Evolutionary conservation across 2,329 filamentous ascomycete genomes (phyloP), one percentile per base, ranked within the genome.

Genomic region (Thelonectria discophora): DNA sequence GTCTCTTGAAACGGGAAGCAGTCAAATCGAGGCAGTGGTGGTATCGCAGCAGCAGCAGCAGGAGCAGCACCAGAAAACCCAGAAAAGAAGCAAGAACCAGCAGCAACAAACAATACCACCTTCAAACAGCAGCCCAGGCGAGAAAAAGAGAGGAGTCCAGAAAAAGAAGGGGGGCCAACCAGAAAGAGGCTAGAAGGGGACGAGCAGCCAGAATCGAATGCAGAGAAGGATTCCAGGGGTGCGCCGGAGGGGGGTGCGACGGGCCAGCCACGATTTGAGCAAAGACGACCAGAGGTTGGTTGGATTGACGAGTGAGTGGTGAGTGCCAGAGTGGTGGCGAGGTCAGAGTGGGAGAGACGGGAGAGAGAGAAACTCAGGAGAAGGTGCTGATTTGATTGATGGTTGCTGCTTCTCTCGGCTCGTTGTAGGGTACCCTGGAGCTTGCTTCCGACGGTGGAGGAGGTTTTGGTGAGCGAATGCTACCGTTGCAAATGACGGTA

Each of bases 151-250:
- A 11, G 46, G 21, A n/a, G n/a, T n/a, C 8, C 24, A 4, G 7
- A 7, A 24, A 24, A 24, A 47, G 27, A 47, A 21, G 64, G 63
- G 60, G 67, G 62, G 68, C 51, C 47, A 60, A 40, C 39, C 43
- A 47, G 51, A 50, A 55, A 55, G 52, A 55, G 54, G 58, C 57
- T 66, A 63, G 63, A 66, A 58, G n/a, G n/a, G 53, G 61, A 55
- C 53, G 21, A 27, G 40, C 34, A 37, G 54, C 49, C 32, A 53
- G n/a, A n/a, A n/a, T n/a, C n/a, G 55, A 39, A 55, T 47, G 55
- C 51, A 55, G 52, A 47, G 46, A 48, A 17, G 30, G 50, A 48
- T 59, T 53, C 56, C 42, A 53, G 48, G 39, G 34, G 55, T 34
- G 32, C 50, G 39, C 34, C 30, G 42, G 45, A 55, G 50, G 56